Conservation (phyloP, 108 stramenopile genomes). For the Pseudonitzschia delicatissima region DNA sequence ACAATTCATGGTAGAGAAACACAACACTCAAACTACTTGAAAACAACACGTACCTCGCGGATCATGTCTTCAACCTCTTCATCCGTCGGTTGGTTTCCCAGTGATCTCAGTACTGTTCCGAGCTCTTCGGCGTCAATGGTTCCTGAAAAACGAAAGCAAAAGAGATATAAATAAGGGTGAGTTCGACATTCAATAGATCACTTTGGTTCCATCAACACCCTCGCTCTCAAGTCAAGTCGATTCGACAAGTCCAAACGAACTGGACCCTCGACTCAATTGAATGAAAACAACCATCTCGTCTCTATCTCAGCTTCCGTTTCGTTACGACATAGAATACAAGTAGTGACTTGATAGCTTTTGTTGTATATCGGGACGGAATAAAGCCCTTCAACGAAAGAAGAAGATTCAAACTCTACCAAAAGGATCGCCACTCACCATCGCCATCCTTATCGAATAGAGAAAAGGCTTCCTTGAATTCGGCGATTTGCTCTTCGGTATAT, state of each 20-base stretch:
- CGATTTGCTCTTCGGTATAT: conserved; percentile 93
- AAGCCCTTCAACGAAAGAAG: too few species aligned
- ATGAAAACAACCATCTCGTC: too few species aligned
- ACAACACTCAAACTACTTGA: background rate
- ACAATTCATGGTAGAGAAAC: too few species aligned
- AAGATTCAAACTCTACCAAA: too few species aligned
- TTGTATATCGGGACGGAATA: too few species aligned
- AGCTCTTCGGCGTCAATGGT: conserved; percentile 99
- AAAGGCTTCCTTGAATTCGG: conserved; percentile 99
- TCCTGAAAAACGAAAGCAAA: conserved; percentile 43
- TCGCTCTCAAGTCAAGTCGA: too few species aligned
- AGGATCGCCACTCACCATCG: conserved; percentile 90
- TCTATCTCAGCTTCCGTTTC: too few species aligned
- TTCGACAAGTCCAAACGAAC: too few species aligned
- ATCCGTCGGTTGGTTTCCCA: conserved; percentile 99
- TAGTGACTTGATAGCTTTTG: too few species aligned
- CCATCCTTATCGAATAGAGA: conserved; percentile 99
- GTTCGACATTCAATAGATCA: background rate
- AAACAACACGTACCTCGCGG: conserved; percentile 83
- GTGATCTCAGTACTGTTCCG: conserved; percentile 98
- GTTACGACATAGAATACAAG: too few species aligned
- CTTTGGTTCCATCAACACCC: background rate
- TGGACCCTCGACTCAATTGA: too few species aligned
- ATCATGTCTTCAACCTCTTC: conserved; percentile 99
- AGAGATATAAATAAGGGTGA: background rate